Evolutionary conservation across 441 rosid species (phyloP).

Genomic region (Erysimum cheiri): DNA sequence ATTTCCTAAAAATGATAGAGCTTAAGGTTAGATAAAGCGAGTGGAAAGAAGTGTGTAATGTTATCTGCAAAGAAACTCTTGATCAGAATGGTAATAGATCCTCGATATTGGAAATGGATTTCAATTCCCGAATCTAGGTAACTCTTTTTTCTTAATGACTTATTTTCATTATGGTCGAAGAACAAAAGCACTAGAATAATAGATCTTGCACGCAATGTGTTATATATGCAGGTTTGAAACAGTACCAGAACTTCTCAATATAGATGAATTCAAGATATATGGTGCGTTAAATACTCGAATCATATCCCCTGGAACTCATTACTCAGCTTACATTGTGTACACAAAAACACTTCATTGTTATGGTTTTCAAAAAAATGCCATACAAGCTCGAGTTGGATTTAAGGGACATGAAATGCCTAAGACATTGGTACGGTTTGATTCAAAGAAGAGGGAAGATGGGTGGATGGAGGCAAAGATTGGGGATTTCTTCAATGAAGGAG

Average conservation of each 20-base stretch:
- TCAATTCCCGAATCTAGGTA: not conserved
- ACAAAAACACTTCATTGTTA: not conserved
- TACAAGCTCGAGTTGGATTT: not conserved
- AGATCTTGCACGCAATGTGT: too few species aligned
- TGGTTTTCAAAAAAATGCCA: not conserved
- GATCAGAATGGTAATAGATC: slow-evolving; percentile 55
- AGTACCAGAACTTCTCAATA: not conserved
- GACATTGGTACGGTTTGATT: not conserved
- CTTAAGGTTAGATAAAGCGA: slow-evolving; percentile 49
- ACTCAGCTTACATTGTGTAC: not conserved
- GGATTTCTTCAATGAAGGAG: not conserved
- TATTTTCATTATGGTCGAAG: not conserved
- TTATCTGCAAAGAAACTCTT: slow-evolving; percentile 49
- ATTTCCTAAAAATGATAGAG: slow-evolving; percentile 46
- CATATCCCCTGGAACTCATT: not conserved
- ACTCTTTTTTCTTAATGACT: not conserved
- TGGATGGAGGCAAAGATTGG: slow-evolving; percentile 1
- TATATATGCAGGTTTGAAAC: not conserved
- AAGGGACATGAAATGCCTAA: not conserved
- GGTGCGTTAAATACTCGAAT: not conserved
- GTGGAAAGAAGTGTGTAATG: slow-evolving; percentile 43
- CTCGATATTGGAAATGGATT: slow-evolving; percentile 55
- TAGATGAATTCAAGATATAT: not conserved
- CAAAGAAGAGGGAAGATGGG: not conserved
- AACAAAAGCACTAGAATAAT: too few species aligned